Evolutionary conservation across 768 basidiomycete genomes (phyloP).

Genomic region (Leccinum olivaceopallidum): DNA sequence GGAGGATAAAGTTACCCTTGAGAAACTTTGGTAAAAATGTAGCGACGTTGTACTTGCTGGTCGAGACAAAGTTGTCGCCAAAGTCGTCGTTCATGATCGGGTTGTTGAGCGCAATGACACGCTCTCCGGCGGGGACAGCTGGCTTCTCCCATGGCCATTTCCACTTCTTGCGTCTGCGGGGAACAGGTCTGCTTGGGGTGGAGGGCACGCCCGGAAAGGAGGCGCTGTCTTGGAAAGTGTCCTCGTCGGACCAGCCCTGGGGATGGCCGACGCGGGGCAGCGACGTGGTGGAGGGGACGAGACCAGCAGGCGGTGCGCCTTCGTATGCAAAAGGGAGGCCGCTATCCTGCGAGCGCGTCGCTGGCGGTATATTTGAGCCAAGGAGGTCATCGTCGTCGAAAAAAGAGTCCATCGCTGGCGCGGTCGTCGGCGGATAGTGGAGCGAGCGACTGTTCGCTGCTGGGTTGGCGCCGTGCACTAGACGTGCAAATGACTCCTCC

Average conservation of each 20-base stretch:
- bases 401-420: constrained; percentile 62
- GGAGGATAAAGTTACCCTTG: constrained; percentile 57
- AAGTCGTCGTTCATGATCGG: constrained; percentile 62
- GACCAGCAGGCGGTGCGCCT: constrained; percentile 63
- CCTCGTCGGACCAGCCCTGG: constrained; percentile 76
- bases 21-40: constrained; percentile 95
- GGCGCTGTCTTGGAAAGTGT: constrained; percentile 45
- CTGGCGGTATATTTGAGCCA: constrained; percentile 8
- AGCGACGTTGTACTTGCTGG: constrained; percentile 89
- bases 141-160: constrained; percentile 86
- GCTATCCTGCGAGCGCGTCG: constrained; percentile 48
- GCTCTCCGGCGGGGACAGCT: constrained; percentile 63
- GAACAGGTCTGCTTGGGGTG: constrained; percentile 16
- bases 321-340: constrained; percentile 56
- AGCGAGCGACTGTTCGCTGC: constrained; percentile 17
- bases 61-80: constrained; percentile 83
- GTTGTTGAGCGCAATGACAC: constrained; percentile 85
- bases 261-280: constrained; percentile 45
- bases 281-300: constrained; percentile 49
- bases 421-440: constrained; percentile 55
- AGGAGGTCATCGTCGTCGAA: constrained; percentile 73
- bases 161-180: constrained; percentile 44
- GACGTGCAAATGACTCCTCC: constrained; percentile 30
- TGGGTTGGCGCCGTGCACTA: constrained; percentile 30
- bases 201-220: constrained; percentile 38